Conservation (phyloP, 2,329 filamentous ascomycete species). For the Sarocladiaceae sp. region DNA sequence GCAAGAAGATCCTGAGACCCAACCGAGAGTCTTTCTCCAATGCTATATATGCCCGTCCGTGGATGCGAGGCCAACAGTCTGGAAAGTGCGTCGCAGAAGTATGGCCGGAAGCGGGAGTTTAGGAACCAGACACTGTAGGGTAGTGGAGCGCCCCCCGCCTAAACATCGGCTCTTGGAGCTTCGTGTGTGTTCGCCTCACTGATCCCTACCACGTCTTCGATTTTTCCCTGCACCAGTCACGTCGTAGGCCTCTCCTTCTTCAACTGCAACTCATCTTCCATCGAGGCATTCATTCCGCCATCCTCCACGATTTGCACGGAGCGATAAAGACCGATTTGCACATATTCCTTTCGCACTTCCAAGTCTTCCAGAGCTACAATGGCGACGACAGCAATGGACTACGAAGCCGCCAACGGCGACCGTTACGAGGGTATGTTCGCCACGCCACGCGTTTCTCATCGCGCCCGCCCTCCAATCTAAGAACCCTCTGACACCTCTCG, state of each 20-base stretch:
- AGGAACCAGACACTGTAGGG: neutral
- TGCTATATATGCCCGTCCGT: too few species aligned
- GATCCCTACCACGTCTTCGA: neutral
- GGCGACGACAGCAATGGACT: slow-evolving; percentile 64
- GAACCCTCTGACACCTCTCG: slow-evolving; percentile 12
- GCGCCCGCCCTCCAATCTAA: too few species aligned
- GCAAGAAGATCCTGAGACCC: neutral
- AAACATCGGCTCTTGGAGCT: slow-evolving; percentile 18
- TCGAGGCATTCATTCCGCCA: neutral
- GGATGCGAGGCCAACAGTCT: too few species aligned
- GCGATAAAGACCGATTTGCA: slow-evolving; percentile 7
- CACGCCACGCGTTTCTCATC: too few species aligned
- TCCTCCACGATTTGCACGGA: neutral
- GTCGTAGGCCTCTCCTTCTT: neutral
- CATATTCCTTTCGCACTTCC: neutral
- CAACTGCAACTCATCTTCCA: neutral
- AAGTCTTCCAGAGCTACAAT: slow-evolving; percentile 29
- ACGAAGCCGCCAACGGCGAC: slow-evolving; percentile 61
- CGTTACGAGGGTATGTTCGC: slow-evolving; percentile 55
- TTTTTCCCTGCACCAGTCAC: slow-evolving; percentile 7
- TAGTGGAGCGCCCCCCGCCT: slow-evolving; percentile 14
- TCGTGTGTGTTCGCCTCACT: slow-evolving; percentile 6
- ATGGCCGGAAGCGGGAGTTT: neutral
- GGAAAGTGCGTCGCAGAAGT: too few species aligned
- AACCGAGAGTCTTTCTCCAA: neutral